Evolutionary conservation across 192 early-diverging fungal species (phyloP).

Genomic region (Rhizophagus sp.): DNA sequence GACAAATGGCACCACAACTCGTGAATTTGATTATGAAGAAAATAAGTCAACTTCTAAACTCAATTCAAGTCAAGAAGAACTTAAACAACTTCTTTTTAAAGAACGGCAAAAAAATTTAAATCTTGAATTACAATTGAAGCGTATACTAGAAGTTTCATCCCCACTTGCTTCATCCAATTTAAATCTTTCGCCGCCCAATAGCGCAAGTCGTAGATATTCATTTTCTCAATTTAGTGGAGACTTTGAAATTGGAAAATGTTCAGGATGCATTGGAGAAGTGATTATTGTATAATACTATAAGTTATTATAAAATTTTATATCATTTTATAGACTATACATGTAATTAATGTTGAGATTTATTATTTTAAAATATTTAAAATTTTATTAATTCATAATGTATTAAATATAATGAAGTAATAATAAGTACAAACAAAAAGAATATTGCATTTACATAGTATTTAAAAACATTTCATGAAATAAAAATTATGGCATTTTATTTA

Average conservation of each 20-base stretch:
- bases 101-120: neutral
- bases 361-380: too few relatives aligned
- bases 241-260: slow-evolving; percentile 26
- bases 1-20: neutral
- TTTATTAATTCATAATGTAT: too few relatives aligned
- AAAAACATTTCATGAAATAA: too few relatives aligned
- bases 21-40: neutral
- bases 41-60: neutral
- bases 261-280: slow-evolving; percentile 29
- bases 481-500: too few relatives aligned
- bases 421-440: too few relatives aligned
- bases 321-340: neutral
- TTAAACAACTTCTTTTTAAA: slow-evolving; percentile 4
- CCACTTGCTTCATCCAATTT: neutral
- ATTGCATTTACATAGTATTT: too few relatives aligned
- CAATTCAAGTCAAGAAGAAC: neutral
- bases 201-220: neutral
- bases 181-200: neutral
- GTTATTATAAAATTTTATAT: neutral
- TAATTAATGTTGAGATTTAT: neutral
- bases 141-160: neutral
- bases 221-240: slow-evolving; percentile 1
- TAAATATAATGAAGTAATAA: too few relatives aligned
- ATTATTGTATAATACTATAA: slow-evolving; percentile 15
- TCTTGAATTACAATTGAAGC: neutral